Evolutionary conservation across 805 yeast species (phyloP), one percentile per base, ranked within the genome.

Genomic region (Candida oleophila): DNA sequence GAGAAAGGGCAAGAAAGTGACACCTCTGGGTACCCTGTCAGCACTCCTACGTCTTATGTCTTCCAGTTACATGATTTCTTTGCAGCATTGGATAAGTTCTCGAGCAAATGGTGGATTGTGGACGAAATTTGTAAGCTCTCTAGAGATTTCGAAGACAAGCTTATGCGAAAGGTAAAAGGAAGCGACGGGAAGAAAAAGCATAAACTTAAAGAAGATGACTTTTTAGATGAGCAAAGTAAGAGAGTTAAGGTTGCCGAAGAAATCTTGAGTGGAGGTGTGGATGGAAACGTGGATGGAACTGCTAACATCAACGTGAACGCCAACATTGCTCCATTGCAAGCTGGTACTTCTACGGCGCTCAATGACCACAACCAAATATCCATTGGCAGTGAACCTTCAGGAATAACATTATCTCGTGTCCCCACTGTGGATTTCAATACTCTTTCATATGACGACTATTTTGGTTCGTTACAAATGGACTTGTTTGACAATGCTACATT

Each of bases 401-500:
- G 48, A 16, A 37, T 38, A 15, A 38, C 43, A 18, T 20, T 33
- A 7, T 33, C 15, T 7, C 15, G 18, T 5, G 11, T 25, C 11
- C 30, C 30, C 30, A 25, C 35, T 25, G 38, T 45, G 36, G 40
- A 22, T 45, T 40, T 28, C 19, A 42, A 41, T 37, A 32, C 25
- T 32, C 34, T n/a, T n/a, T 41, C 44, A 22, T 60, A 56, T 43
- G 60, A 64, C 43, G 55, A 54, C 22, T 62, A 56, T 44, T 55
- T 61, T 43, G 64, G 57, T 34, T 50, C 56, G 14, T 54, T 62
- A 55, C 68, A 59, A 34, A 50, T 58, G 37, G 66, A 62, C 42
- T 48, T 64, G 18, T 63, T 61, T 44, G 55, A 58, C 46, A 57
- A 57, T 46, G 65, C 60, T 41, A 57, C 60, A 39, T 60, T 61